A percentile compares a stretch with the other conserved stretches of the same genome.
Evolutionary conservation across 345 rosid genomes (phyloP).

Genomic region (Bruguiera gymnorhiza): DNA sequence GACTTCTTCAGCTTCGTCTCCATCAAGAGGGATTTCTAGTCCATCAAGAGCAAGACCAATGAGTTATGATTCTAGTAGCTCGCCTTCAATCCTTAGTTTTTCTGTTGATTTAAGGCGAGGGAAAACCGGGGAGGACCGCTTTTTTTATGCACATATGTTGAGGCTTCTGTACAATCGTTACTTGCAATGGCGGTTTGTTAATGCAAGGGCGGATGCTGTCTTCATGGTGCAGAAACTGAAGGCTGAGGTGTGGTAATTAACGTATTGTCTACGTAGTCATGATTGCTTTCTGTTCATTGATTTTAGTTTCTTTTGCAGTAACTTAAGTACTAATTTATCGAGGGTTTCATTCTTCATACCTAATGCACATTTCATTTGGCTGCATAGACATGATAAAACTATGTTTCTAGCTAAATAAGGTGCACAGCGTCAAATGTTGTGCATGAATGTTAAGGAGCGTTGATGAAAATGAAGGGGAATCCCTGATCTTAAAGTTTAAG

Average conservation of each 20-base stretch:
- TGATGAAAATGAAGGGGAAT: no score
- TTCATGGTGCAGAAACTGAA: conserved; percentile 54
- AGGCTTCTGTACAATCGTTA: conserved; percentile 79
- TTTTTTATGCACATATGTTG: conserved; percentile 73
- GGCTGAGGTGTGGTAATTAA: conserved; percentile 61
- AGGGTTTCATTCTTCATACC: background rate
- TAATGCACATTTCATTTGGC: background rate
- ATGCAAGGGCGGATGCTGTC: conserved; percentile 74
- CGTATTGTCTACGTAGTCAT: background rate
- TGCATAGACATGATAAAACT: no score
- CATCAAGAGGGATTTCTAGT: conserved; percentile 60
- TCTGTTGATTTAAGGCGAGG: conserved; percentile 85
- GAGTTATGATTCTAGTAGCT: conserved; percentile 39
- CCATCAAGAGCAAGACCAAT: conserved; percentile 61
- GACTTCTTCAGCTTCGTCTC: conserved; percentile 51
- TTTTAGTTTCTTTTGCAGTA: background rate
- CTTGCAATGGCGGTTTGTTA: conserved; percentile 84
- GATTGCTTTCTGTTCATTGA: conserved; percentile 8
- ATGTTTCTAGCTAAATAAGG: no score
- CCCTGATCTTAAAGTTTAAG: no score
- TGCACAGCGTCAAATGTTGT: no score
- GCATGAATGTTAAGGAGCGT: no score
- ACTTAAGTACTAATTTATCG: background rate
- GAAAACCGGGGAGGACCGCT: conserved; percentile 68
- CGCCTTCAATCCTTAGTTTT: conserved; percentile 81